Evolutionary conservation across 495 filamentous ascomycete species (phyloP).

Genomic region (Penicillium simplicissimum): DNA sequence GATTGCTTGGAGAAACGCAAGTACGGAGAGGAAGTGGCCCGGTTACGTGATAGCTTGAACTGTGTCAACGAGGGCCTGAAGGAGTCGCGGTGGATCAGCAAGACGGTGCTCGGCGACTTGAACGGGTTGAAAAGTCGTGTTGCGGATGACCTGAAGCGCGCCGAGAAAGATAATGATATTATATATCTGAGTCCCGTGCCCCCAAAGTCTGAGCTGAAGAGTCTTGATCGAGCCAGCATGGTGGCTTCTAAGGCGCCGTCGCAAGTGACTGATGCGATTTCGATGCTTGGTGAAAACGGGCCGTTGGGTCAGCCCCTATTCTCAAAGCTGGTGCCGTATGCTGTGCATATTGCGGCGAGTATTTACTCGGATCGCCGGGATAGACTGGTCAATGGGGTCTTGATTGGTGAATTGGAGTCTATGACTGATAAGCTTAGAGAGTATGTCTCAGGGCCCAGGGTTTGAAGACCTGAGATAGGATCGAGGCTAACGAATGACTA

Average conservation of each 20-base stretch:
- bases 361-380: slow-evolving; percentile 94
- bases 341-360: slow-evolving; percentile 90
- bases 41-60: slow-evolving; percentile 74
- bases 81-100: slow-evolving; percentile 83
- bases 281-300: slow-evolving; percentile 75
- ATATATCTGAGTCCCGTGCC: slow-evolving; percentile 88
- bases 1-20: slow-evolving; percentile 92
- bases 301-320: slow-evolving; percentile 85
- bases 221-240: slow-evolving; percentile 86
- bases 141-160: slow-evolving; percentile 82
- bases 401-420: slow-evolving; percentile 81
- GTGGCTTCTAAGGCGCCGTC: slow-evolving; percentile 76
- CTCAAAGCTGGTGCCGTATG: slow-evolving; percentile 89
- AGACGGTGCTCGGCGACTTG: slow-evolving; percentile 77
- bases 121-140: slow-evolving; percentile 81
- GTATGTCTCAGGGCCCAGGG: slow-evolving; percentile 28
- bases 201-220: slow-evolving; percentile 82
- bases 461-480: neutral
- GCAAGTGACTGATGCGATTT: slow-evolving; percentile 77
- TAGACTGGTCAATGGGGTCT: slow-evolving; percentile 78
- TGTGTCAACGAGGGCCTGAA: slow-evolving; percentile 87
- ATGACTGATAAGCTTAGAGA: slow-evolving; percentile 81
- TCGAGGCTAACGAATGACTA: slow-evolving; percentile 23
- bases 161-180: slow-evolving; percentile 94
- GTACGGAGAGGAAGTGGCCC: slow-evolving; percentile 94